These are phyloP conservation scores for Cladosporium sp. DNA, from an alignment of 2,329 filamentous ascomycete genomes.

Conservation along the genomic window DNA sequence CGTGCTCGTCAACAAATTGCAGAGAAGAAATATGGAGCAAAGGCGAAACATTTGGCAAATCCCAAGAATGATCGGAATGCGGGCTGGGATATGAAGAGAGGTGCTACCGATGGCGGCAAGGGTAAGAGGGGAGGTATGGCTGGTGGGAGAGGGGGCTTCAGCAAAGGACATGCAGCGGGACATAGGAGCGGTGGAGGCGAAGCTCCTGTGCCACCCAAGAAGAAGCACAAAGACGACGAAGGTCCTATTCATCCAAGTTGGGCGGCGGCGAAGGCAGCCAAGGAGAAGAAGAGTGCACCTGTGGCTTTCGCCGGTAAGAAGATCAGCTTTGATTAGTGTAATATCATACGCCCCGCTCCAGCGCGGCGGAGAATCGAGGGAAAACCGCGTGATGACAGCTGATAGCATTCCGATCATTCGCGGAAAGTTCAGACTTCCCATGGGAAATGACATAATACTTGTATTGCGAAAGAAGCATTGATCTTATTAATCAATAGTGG, in stretches of 20 bases:
- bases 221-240: conserved; percentile 39
- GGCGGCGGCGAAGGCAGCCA: conserved; percentile 56
- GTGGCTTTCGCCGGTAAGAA: conserved; percentile 52
- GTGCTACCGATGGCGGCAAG: conserved; percentile 36
- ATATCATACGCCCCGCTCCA: background rate
- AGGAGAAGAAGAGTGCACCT: conserved; percentile 45
- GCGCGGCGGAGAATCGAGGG: too few relatives aligned
- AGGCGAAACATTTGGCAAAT: conserved; percentile 60
- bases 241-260: conserved; percentile 58
- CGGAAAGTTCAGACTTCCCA: too few relatives aligned
- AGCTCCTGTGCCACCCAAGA: conserved; percentile 17
- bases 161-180: background rate
- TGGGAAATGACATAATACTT: too few relatives aligned
- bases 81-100: conserved; percentile 54
- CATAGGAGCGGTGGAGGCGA: background rate
- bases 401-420: too few relatives aligned
- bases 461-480: too few relatives aligned
- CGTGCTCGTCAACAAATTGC: conserved; percentile 70
- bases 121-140: conserved; percentile 17
- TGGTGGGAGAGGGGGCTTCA: conserved; percentile 5
- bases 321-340: conserved; percentile 51
- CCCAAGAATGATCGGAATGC: conserved; percentile 37
- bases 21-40: conserved; percentile 71
- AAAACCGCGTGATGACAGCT: too few relatives aligned
- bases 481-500: too few relatives aligned